Evolutionary conservation across 2,329 filamentous ascomycete genomes (phyloP).

Genomic region (Claviceps spartinae): DNA sequence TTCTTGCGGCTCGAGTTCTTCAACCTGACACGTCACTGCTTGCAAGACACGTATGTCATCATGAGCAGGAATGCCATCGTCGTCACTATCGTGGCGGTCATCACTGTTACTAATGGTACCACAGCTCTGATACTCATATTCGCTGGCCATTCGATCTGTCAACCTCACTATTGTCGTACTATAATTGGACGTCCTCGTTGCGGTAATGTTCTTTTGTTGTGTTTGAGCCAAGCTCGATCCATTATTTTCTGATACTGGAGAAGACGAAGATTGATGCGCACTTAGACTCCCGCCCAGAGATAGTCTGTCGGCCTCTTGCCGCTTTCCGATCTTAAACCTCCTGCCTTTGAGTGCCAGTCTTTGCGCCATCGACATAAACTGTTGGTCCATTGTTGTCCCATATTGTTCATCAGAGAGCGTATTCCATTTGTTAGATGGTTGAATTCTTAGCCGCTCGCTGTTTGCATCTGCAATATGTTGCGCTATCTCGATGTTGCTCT

Average conservation of each 20-base stretch:
- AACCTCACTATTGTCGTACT: constrained; percentile 8
- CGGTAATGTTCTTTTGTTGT: neutral
- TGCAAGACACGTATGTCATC: neutral
- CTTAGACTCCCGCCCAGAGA: neutral
- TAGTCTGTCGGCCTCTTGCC: constrained; percentile 12
- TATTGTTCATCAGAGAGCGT: neutral
- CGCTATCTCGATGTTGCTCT: neutral
- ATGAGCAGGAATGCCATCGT: constrained; percentile 11
- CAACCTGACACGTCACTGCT: neutral
- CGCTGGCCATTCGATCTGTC: constrained; percentile 4
- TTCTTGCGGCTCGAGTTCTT: neutral
- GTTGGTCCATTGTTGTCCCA: constrained; percentile 9
- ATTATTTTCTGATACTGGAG: neutral
- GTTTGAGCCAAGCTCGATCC: neutral
- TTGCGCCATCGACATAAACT: constrained; percentile 42
- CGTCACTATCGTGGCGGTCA: constrained; percentile 8
- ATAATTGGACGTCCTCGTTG: neutral
- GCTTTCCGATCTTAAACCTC: constrained; percentile 36
- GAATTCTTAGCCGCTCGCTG: neutral
- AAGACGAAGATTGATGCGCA: neutral
- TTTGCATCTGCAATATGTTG: neutral
- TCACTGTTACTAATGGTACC: constrained; percentile 2
- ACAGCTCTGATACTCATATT: constrained; percentile 2
- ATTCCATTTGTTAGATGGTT: neutral
- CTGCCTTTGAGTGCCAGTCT: constrained; percentile 41